Evolutionary conservation across 2,329 filamentous ascomycete genomes (phyloP), one percentile per base, ranked within the genome.

Genomic region (Cercospora sp.): DNA sequence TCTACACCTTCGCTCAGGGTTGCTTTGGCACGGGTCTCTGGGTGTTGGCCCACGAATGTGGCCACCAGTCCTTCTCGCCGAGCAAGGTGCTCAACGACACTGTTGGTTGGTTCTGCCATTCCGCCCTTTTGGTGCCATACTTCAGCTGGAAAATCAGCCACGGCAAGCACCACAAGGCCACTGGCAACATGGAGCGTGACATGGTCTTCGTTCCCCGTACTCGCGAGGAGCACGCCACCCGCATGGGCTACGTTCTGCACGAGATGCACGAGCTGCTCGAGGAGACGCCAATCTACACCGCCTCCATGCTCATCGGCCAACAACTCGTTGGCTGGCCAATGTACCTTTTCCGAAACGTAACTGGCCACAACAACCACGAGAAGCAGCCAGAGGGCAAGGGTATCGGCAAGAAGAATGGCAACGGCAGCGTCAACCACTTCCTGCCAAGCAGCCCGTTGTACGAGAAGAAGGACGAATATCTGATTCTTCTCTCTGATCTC

Each of bases 81-180:
- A 97, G 92, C 77, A 94, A 92, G 84, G 84, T 88, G 10, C 82
- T 97, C 79, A 98, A 98, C 84, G 93, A 98, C 82, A 88, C 91
- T 28, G 93, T 95, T 67, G 94, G 94, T 77, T 97, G 92, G 92
- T 81, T 97, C 79, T 88, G 92, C 75, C 94, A 98, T 85, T 97
- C 94, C 43, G 81, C 89, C 55, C 88, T 97, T 45, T 86, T 97
- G 66, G 94, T 99, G 60, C 95, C 95, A 24, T 99, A 98, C 85
- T 99, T 97, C 85, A 97, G 93, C 79, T 99, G 95, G 95, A 97
- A 99, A 85, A 94, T 98, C 82, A 97, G 93, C 74, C 95, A 99
- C 85, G 91, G 93, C 85, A 97, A 97, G 89, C 95, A 99, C 86
- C 95, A 99, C 91, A 98, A 98, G 88, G 93, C 94, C 72, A 99